A percentile compares a stretch with the other conserved stretches of the same genome.
Conservation (phyloP, 2,329 filamentous ascomycete species). For the Fulvia fulva region DNA sequence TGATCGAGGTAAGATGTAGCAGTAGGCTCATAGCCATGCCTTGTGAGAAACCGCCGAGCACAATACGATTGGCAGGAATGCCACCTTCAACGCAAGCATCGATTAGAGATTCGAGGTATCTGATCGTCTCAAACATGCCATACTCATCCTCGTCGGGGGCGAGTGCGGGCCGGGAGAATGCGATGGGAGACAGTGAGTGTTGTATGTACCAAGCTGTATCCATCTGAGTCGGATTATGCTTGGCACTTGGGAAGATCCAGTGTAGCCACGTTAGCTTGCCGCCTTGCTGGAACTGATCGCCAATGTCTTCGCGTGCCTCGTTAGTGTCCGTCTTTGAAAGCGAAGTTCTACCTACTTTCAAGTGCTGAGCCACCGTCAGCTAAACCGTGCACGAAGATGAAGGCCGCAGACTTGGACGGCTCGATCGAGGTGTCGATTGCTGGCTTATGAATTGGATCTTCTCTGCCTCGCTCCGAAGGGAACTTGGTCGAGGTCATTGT, state of each 20-base stretch:
- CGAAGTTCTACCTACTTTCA: slow-evolving; percentile 29
- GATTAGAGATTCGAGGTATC: slow-evolving; percentile 42
- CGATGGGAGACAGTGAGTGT: slow-evolving; percentile 34
- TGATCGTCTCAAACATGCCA: slow-evolving; percentile 39
- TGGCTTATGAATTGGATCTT: slow-evolving; percentile 33
- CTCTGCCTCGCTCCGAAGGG: slow-evolving; percentile 9
- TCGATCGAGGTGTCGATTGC: slow-evolving; percentile 30
- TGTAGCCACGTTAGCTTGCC: slow-evolving; percentile 44
- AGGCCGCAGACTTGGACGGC: slow-evolving; percentile 34
- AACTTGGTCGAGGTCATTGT: not conserved
- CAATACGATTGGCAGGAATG: slow-evolving; percentile 40
- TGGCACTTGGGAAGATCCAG: slow-evolving; percentile 48
- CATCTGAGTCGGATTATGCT: slow-evolving; percentile 42
- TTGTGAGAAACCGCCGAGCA: slow-evolving; percentile 48
- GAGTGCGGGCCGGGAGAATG: slow-evolving; percentile 40
- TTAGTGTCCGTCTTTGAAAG: not conserved
- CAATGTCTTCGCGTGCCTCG: slow-evolving; percentile 35
- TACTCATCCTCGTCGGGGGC: slow-evolving; percentile 46
- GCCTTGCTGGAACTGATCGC: slow-evolving; percentile 45
- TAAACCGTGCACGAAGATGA: slow-evolving; percentile 40
- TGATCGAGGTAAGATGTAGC: slow-evolving; percentile 38
- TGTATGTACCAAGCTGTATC: slow-evolving; percentile 46
- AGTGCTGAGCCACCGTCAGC: slow-evolving; percentile 44
- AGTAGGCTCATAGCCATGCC: slow-evolving; percentile 46
- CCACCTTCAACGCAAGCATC: slow-evolving; percentile 41